These are phyloP conservation scores for Monosporozyma solicola DNA, from an alignment of 805 yeast species.

Conservation along the genomic window DNA sequence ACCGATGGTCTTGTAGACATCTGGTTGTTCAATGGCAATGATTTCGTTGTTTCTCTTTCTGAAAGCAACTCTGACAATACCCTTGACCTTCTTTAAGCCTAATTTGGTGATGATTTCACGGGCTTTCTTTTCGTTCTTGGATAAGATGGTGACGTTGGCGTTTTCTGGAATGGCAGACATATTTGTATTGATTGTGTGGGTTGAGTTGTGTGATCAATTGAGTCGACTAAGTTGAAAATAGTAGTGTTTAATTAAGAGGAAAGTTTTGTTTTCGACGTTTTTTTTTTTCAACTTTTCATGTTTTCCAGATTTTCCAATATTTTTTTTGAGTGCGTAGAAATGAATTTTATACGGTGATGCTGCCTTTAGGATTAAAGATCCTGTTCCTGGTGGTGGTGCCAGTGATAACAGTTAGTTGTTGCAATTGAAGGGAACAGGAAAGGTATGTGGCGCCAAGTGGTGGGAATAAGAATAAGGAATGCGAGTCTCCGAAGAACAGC, in stretches of 20 bases:
- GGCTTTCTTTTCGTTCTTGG: constrained; percentile 94
- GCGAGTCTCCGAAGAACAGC: not conserved
- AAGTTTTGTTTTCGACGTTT: not conserved
- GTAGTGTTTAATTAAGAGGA: not conserved
- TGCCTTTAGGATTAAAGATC: not conserved
- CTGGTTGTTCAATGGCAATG: constrained; percentile 88
- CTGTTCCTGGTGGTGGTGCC: not conserved
- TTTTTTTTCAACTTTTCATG: not conserved
- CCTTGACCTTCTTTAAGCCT: constrained; percentile 82
- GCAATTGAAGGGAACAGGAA: not conserved
- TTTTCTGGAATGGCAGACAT: constrained; percentile 26
- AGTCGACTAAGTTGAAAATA: not conserved
- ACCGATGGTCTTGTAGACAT: constrained; percentile 85
- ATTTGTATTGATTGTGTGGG: not conserved
- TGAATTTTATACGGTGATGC: not conserved
- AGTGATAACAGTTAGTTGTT: no score
- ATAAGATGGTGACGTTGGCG: constrained; percentile 47
- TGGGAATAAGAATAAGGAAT: not conserved
- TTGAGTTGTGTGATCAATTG: constrained; percentile 2
- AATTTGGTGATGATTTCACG: constrained; percentile 81
- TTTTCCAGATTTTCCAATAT: not conserved
- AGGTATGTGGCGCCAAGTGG: not conserved
- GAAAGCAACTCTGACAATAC: constrained; percentile 92
- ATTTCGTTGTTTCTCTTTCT: constrained; percentile 87
- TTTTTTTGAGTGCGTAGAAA: not conserved